Percentiles rank a stretch among this genome's conserved stretches.
Conservation (phyloP, 768 basidiomycete genomes). For the Suillus variegatus region DNA sequence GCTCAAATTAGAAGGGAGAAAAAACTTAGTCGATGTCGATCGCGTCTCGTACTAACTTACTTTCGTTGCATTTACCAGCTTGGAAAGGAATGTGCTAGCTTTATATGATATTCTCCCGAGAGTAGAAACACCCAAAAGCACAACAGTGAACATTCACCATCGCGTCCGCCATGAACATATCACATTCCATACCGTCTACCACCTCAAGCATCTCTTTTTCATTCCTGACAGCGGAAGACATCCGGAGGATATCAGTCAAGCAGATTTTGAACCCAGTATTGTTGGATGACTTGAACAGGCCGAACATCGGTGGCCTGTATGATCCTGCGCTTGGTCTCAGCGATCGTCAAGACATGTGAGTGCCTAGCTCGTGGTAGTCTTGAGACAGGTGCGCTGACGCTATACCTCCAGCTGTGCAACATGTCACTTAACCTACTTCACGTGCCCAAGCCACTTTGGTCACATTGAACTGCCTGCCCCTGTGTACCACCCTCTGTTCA, state of each 20-base stretch:
- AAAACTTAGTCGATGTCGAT: constrained; percentile 18
- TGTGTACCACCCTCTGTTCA: constrained; percentile 95
- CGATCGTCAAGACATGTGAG: constrained; percentile 88
- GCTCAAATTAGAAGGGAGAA: not conserved
- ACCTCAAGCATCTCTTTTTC: constrained; percentile 89
- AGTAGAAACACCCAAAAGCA: not conserved
- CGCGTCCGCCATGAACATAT: constrained; percentile 73
- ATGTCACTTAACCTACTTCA: constrained; percentile 89
- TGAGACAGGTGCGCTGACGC: constrained; percentile 12
- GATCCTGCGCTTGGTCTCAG: constrained; percentile 94
- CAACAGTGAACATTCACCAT: constrained; percentile 1
- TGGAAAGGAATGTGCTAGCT: not conserved
- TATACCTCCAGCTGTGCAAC: constrained; percentile 74
- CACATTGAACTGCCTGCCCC: constrained; percentile 96
- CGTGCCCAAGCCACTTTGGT: constrained; percentile 97
- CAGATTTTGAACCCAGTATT: constrained; percentile 93
- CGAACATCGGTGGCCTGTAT: constrained; percentile 90
- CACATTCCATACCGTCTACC: constrained; percentile 83
- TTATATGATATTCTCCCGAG: not conserved
- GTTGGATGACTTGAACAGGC: constrained; percentile 90
- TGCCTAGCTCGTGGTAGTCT: constrained; percentile 19
- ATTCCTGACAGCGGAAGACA: constrained; percentile 84
- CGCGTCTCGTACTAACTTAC: not conserved
- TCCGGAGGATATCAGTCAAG: constrained; percentile 95
- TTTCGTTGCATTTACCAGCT: not conserved